phyloP scores from a whole-genome alignment of 257 asterid genomes.

The Scutellaria galericulata region DNA sequence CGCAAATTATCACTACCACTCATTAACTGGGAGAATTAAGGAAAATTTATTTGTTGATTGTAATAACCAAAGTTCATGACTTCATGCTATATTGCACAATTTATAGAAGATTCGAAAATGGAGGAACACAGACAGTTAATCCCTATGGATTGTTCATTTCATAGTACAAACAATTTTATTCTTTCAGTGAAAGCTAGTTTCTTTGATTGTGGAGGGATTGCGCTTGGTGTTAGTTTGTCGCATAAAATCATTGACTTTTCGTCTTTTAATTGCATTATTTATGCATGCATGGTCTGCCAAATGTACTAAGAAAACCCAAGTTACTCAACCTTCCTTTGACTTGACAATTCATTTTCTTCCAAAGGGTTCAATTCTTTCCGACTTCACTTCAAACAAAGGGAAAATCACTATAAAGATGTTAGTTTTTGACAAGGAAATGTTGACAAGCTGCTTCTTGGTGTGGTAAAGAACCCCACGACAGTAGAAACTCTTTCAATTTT shows the following conservation, averaged over 20 bases:
- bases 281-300: slow-evolving; percentile 31
- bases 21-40: not conserved
- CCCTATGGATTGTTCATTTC: not conserved
- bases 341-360: too few species aligned
- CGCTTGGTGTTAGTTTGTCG: slow-evolving; percentile 1
- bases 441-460: too few species aligned
- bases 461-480: too few species aligned
- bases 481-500: too few species aligned
- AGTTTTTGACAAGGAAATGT: too few species aligned
- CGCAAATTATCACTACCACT: not conserved
- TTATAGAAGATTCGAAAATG: not conserved
- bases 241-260: slow-evolving; percentile 6
- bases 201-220: slow-evolving; percentile 30
- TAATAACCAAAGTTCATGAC: not conserved
- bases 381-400: too few species aligned
- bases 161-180: not conserved
- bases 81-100: not conserved
- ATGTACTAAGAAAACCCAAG: not conserved
- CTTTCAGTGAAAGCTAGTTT: not conserved
- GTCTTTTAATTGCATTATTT: not conserved
- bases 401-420: too few species aligned
- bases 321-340: too few species aligned
- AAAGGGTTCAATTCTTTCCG: too few species aligned
- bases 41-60: not conserved
- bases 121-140: not conserved